Base-by-base conservation (phyloP, 805 yeast species). In the Myxozyma sirexii region DNA sequence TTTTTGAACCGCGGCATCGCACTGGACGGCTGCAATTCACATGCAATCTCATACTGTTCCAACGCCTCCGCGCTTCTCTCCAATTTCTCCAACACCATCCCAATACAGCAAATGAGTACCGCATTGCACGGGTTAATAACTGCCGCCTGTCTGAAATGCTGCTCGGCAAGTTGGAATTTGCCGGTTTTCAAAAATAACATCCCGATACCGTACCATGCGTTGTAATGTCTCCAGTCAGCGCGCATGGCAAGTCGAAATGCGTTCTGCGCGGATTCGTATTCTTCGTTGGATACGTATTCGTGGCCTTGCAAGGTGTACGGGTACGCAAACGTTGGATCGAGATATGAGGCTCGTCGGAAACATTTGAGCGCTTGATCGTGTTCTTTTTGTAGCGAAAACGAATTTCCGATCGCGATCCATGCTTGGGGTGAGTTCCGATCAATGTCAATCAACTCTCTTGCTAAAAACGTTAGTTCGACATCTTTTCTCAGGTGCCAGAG, bases 261-360 rank as follows among this genome's bases (percentile, higher is more conserved):
- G 57, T 87, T 89, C 62, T 88, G 80, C 0, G 99, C 97, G 70
- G 85, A 82, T 70, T 91, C 97, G 74, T 87, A 89, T 38, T 96
- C 91, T 75, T 96, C 99, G 68, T 84, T 90, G 1, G 93, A 81
- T 35, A 90, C 83, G 69, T 83, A 84, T 73, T 94, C 99, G 72
- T 94, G 98, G 0, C 97, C 99, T 75, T 88, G 90, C 59, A 94
- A 78, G 0, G 98, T 92, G 70, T 89, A 88, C 0, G 97, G 97
- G 71, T 93, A 93, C 0, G 94, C 86, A 71, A 88, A 88, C 15
- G 77, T 77, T 5, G 84, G 83, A 69, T 87, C 86, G 15, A 88
- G 70, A 55, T 83, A 83, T 1, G 84, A 81, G 1, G 97, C 92
- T 58, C 90, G 84, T 63, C 84, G 84, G 74, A 94, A 92, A 70